Evolutionary conservation across 2,329 filamentous ascomycete species (phyloP).

Genomic region (Colletotrichum euphorbiae): DNA sequence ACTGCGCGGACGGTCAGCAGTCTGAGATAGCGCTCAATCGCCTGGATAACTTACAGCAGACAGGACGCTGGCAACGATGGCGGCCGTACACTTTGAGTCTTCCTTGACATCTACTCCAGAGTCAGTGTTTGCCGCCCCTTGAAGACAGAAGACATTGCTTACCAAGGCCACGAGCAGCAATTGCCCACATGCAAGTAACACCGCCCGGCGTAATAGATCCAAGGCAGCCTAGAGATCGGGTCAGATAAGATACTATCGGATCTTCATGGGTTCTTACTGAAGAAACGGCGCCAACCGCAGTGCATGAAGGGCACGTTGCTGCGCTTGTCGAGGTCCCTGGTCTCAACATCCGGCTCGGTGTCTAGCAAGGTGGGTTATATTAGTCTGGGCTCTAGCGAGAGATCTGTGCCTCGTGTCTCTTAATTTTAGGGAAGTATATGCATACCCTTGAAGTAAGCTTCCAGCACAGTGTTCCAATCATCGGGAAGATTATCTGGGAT

Average conservation of each 20-base stretch:
- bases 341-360: background rate
- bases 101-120: slow-evolving; percentile 11
- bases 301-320: slow-evolving; percentile 21
- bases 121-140: background rate
- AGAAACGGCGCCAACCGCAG: slow-evolving; percentile 20
- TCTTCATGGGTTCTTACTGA: slow-evolving; percentile 4
- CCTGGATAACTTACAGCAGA: background rate
- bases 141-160: background rate
- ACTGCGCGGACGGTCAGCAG: background rate
- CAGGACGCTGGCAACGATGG: slow-evolving; percentile 13
- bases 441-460: slow-evolving; percentile 19
- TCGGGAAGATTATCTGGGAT: slow-evolving; percentile 18
- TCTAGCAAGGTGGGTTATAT: background rate
- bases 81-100: slow-evolving; percentile 21
- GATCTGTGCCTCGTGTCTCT: background rate
- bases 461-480: slow-evolving; percentile 12
- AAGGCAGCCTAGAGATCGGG: slow-evolving; percentile 2
- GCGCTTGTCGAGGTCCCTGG: slow-evolving; percentile 16
- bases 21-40: background rate
- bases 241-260: background rate
- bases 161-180: slow-evolving; percentile 18
- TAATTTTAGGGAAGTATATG: background rate
- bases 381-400: background rate
- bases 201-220: slow-evolving; percentile 16
- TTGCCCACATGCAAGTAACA: slow-evolving; percentile 27